phyloP scores from a whole-genome alignment of 2,329 filamentous ascomycete genomes.

The Ilyonectria sp. region DNA sequence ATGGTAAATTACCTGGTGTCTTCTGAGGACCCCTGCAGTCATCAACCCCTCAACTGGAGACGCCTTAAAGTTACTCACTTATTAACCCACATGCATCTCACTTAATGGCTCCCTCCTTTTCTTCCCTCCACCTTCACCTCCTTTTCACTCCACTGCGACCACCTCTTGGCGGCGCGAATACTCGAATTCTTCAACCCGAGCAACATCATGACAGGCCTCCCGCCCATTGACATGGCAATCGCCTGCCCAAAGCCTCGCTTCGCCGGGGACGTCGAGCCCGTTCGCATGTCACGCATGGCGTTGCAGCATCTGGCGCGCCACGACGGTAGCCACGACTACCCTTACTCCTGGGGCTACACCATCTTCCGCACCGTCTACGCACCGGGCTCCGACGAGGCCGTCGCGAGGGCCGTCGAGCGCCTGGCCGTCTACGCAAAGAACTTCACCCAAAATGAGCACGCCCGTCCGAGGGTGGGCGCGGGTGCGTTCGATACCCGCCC shows the following conservation, averaged over 20 bases:
- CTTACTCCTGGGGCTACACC: conserved; percentile 43
- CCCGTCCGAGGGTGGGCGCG: background rate
- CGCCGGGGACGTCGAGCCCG: conserved; percentile 28
- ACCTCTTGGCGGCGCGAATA: background rate
- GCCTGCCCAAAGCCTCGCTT: conserved; percentile 34
- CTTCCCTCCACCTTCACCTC: background rate
- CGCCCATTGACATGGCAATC: conserved; percentile 36
- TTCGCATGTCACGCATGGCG: conserved; percentile 19
- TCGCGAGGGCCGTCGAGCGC: conserved; percentile 35
- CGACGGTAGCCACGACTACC: conserved; percentile 40
- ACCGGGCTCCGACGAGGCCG: conserved; percentile 34
- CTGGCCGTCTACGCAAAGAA: conserved; percentile 34
- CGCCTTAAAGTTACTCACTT: background rate
- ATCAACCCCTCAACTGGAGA: background rate
- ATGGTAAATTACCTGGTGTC: too few relatives aligned
- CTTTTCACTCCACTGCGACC: background rate
- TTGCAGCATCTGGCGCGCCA: conserved; percentile 33
- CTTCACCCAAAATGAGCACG: conserved; percentile 27
- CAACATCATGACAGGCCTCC: conserved; percentile 26
- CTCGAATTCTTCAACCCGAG: background rate
- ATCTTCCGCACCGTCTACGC: conserved; percentile 44
- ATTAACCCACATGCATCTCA: background rate
- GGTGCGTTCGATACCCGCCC: conserved; percentile 28
- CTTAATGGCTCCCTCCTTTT: background rate
- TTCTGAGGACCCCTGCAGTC: background rate